Base-by-base conservation (phyloP, 2,329 filamentous ascomycete species). In the Dendryphion nanum region DNA sequence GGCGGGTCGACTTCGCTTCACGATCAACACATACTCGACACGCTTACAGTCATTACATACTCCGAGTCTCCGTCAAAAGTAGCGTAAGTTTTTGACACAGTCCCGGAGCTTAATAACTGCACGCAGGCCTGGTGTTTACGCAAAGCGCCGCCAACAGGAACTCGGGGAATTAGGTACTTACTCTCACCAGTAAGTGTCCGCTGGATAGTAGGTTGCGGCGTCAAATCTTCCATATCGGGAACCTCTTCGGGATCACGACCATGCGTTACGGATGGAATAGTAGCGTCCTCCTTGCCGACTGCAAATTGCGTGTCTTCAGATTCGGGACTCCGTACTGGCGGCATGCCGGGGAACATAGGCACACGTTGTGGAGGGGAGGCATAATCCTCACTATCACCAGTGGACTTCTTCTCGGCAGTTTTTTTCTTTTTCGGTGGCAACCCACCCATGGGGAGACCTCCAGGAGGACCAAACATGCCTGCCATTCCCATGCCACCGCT, bases 401-500 rank as follows among this genome's bases (percentile, higher is more conserved):
- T 57, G 19, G 60, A 52, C 48, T 59, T 64, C 38, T 59, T 63
- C 30, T 64, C 60, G 2, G 48, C 40, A 19, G 73, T 50, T 53
- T 73, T 76, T 24, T 74, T 71, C 55, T 78, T 80, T 48, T 73
- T 72, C 34, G 70, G 61, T 30, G 65, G 60, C 44, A 61, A 53
- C 4, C 67, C 69, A 42, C 76, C 71, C 69, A 85, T 77, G 13
- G 82, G 78, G 62, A 89, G 79, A 42, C 81, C 81, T 24, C 77
- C 79, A 23, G 83, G 81, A 15, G 79, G 78, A 14, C 87, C 88
- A 64, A 95, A 94, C 82, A 97, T 93, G 54, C 89, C 88, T 61
- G 89, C 82, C 85, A 97, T 95, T 32, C 89, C 89, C 88, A 95
- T 95, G 16, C 91, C 91, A 38, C 91, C 91, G 51, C 91, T 95